Evolutionary conservation across 257 asterid genomes (phyloP).

Genomic region (Dorcoceras hygrometricum): DNA sequence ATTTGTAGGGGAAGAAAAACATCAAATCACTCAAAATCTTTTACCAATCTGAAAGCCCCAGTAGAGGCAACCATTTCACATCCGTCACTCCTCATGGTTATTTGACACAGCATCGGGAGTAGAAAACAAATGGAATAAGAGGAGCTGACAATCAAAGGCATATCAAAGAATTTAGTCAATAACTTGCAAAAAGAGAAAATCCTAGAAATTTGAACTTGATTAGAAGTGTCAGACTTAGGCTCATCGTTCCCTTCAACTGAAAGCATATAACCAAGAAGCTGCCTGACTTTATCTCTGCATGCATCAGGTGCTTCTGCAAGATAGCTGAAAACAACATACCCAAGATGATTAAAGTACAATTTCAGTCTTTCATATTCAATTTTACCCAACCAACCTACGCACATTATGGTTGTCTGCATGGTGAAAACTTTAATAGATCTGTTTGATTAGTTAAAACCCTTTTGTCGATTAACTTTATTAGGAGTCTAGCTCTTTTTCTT

Average conservation of each 20-base stretch:
- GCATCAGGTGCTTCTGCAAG: conserved; percentile 90
- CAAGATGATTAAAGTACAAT: conserved; percentile 15
- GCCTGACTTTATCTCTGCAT: conserved; percentile 62
- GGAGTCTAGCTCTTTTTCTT: neutral
- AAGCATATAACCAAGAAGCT: conserved; percentile 74
- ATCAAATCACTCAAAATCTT: conserved; percentile 4
- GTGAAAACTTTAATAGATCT: conserved; percentile 4
- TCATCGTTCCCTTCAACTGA: conserved; percentile 76
- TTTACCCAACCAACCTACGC: no score
- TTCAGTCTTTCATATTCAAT: conserved; percentile 11
- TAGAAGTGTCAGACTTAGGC: conserved; percentile 41
- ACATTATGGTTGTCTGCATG: conserved; percentile 14
- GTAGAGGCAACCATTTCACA: conserved; percentile 59
- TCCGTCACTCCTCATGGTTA: conserved; percentile 64
- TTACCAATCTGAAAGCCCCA: conserved; percentile 61
- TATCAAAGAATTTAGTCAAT: conserved; percentile 24
- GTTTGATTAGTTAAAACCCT: conserved; percentile 10
- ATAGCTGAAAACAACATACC: conserved; percentile 49
- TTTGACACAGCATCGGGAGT: conserved; percentile 91
- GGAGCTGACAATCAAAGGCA: conserved; percentile 46
- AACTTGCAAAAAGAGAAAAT: conserved; percentile 14
- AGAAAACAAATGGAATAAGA: conserved; percentile 62
- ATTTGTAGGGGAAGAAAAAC: conserved; percentile 12
- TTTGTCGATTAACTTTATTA: neutral
- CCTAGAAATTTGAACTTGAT: conserved; percentile 8